Base-by-base conservation (phyloP, 305 asterid genomes). In the Fraxinus dipetala region DNA sequence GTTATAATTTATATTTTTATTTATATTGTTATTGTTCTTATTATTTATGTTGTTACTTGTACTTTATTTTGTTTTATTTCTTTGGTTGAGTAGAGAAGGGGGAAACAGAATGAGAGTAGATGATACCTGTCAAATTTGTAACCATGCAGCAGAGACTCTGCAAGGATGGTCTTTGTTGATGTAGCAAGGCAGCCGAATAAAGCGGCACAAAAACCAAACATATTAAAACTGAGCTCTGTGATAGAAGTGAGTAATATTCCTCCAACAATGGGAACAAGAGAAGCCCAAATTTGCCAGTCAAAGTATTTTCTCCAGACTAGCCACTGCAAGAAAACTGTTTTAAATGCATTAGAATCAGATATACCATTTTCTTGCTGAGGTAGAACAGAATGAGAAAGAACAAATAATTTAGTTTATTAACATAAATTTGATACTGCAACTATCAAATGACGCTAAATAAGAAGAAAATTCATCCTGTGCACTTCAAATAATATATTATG, bases 231-330 rank as follows among this genome's bases (percentile, higher is more conserved):
- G 54, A 95, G 93, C 88, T 95, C 98, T 3, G 98, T 95, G 72
- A 95, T 38, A 34, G 98, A 95, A 79, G 98, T 90, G 84, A 95
- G 94, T 65, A 95, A 87, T 88, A 95, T 95, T 79, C 98, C 98
- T 72, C 98, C 98, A 65, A 95, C 98, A 81, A 95, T 95, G 22
- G 98, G 98, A 78, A 95, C 81, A 88, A 95, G 82, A n/a, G 98
- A 93, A 51, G 93, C 93, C 98, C 98, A 95, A 79, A 95, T 95
- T 83, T 93, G 83, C 95, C 93, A 90, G 85, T 93, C 97, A 56
- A 95, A 95, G 87, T 86, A 78, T 84, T 95, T 95, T 79, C 92
- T 91, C 98, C 98, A 95, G 75, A 95, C 83, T 79, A 95, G 88
- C 98, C 98, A 93, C 90, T 95, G 98, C 88, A 95, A 85, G 79